Evolutionary conservation across 2,329 filamentous ascomycete genomes (phyloP).

Genomic region (Ophiostoma himal-ulmi): DNA sequence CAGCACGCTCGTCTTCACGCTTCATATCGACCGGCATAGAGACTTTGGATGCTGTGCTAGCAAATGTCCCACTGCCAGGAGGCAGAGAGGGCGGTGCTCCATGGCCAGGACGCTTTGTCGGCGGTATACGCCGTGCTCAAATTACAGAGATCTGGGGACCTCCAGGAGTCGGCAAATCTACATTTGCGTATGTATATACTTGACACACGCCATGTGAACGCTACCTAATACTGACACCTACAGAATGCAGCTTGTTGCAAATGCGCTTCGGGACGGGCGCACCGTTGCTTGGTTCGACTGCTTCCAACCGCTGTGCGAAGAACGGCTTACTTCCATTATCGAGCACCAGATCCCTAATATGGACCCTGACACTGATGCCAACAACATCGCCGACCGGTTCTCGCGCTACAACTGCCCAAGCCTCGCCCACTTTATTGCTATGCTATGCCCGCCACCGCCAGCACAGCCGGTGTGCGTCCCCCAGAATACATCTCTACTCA

Average conservation of each 20-base stretch:
- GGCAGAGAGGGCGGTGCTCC: conserved; percentile 10
- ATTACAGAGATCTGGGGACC: conserved; percentile 86
- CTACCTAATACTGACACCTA: not conserved
- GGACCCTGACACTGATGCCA: conserved; percentile 23
- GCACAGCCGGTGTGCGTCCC: conserved; percentile 52
- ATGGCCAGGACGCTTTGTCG: conserved; percentile 25
- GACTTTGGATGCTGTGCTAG: conserved; percentile 47
- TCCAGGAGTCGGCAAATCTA: conserved; percentile 78
- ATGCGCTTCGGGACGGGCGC: conserved; percentile 54
- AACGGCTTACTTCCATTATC: conserved; percentile 32
- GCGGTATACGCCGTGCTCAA: conserved; percentile 68
- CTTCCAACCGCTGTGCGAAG: conserved; percentile 41
- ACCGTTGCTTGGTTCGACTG: conserved; percentile 71
- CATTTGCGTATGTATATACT: conserved; percentile 59
- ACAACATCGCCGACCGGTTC: conserved; percentile 34
- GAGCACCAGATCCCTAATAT: conserved; percentile 22
- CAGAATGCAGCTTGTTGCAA: conserved; percentile 53
- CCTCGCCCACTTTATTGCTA: conserved; percentile 67
- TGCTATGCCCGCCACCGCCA: conserved; percentile 62
- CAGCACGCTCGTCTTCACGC: conserved; percentile 28
- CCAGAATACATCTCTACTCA: conserved; percentile 56
- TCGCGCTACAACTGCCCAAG: conserved; percentile 50
- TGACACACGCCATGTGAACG: not conserved
- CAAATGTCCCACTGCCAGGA: conserved; percentile 27
- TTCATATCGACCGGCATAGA: conserved; percentile 52